phyloP scores from a whole-genome alignment of 2,329 filamentous ascomycete genomes.

The Clathrospora elynae region DNA sequence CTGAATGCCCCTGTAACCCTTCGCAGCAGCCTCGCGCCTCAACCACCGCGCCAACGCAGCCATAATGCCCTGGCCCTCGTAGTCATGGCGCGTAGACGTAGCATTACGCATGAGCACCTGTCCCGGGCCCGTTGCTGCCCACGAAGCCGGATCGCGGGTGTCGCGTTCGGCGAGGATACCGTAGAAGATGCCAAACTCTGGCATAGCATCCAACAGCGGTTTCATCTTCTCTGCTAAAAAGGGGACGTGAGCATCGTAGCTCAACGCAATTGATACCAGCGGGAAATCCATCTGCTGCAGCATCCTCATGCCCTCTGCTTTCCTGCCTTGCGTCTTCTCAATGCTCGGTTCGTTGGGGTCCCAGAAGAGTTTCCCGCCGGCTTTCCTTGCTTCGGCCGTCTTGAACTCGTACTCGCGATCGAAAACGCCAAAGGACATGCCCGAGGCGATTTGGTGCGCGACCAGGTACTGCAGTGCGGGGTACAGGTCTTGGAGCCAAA shows the following conservation, averaged over 20 bases:
- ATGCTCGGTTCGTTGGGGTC: constrained; percentile 25
- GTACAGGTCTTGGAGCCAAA: constrained; percentile 15
- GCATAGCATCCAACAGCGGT: constrained; percentile 28
- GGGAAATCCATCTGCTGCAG: constrained; percentile 49
- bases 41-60: constrained; percentile 43
- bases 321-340: constrained; percentile 19
- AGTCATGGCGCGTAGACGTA: constrained; percentile 46
- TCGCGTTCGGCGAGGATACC: constrained; percentile 28
- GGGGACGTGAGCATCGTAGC: constrained; percentile 40
- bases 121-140: constrained; percentile 32
- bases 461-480: constrained; percentile 34
- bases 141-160: constrained; percentile 30
- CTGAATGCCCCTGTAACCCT: constrained; percentile 44
- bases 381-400: constrained; percentile 32
- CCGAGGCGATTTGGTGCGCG: constrained; percentile 42
- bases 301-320: constrained; percentile 30
- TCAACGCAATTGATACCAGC: constrained; percentile 45
- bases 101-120: constrained; percentile 47
- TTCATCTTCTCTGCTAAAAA: constrained; percentile 33
- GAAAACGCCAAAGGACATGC: constrained; percentile 48
- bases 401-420: constrained; percentile 49
- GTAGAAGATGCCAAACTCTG: constrained; percentile 33
- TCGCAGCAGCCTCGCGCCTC: constrained; percentile 44
- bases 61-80: constrained; percentile 45
- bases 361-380: constrained; percentile 37